Conservation (phyloP, 139 green algal genomes). For the Tetradesmus lagerheimii region DNA sequence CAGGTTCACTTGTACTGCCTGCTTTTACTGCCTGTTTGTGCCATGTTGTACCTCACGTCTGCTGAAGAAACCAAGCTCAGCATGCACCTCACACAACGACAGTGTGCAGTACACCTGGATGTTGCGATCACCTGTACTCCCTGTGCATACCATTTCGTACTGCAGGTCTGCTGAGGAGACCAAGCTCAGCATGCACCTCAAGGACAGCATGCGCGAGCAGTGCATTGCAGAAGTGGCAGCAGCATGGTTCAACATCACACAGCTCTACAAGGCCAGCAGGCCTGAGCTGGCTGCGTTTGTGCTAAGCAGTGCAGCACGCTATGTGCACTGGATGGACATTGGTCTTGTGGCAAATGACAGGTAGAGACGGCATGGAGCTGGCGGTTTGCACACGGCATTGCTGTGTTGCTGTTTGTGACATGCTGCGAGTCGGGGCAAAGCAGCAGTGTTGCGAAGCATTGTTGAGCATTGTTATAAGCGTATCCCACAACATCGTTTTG, state of each 20-base stretch:
- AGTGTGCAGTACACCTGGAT: conserved; percentile 71
- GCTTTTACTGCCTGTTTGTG: not conserved
- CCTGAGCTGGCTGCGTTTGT: conserved; percentile 74
- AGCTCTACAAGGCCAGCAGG: conserved; percentile 56
- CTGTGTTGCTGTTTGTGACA: too few species aligned
- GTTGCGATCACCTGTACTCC: too few species aligned
- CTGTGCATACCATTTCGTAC: not conserved
- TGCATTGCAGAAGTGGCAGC: conserved; percentile 81
- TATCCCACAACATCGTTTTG: too few species aligned
- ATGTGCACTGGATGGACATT: conserved; percentile 97
- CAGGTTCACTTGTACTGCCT: too few species aligned
- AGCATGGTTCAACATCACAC: conserved; percentile 80
- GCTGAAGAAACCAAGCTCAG: conserved; percentile 79
- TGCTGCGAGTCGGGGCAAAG: too few species aligned
- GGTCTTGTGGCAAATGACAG: conserved; percentile 87
- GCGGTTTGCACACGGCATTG: too few species aligned
- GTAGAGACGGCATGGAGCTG: conserved; percentile 58
- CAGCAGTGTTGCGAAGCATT: too few species aligned
- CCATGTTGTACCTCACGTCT: conserved; percentile 49
- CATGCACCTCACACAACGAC: conserved; percentile 97
- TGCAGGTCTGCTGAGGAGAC: conserved; percentile 80
- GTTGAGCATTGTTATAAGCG: too few species aligned
- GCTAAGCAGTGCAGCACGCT: conserved; percentile 78
- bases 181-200: conserved; percentile 87
- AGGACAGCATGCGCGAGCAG: conserved; percentile 96